Percentiles rank a stretch among this genome's conserved stretches.
Evolutionary conservation across 2,329 filamentous ascomycete species (phyloP).

Genomic region (Trichothecium sympodiale): DNA sequence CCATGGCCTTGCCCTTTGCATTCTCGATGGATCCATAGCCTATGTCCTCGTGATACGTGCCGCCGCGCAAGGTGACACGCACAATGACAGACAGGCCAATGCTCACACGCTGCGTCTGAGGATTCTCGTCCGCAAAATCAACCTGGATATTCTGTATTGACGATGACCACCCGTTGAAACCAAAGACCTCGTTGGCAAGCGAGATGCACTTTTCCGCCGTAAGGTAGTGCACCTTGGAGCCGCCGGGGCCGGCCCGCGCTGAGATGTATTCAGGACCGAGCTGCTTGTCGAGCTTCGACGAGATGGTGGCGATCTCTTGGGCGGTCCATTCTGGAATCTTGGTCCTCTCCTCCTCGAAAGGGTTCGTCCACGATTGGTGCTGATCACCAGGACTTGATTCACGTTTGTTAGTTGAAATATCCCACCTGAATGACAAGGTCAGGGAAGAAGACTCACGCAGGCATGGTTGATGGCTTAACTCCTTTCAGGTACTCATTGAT

Average conservation of each 20-base stretch:
- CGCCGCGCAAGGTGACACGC: slow-evolving; percentile 80
- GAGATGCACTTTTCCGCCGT: slow-evolving; percentile 95
- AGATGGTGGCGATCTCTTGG: slow-evolving; percentile 79
- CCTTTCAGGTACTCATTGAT: too few relatives aligned
- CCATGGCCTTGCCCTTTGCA: slow-evolving; percentile 84
- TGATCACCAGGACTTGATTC: slow-evolving; percentile 55
- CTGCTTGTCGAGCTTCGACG: slow-evolving; percentile 80
- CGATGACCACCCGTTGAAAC: slow-evolving; percentile 96
- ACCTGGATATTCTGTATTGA: slow-evolving; percentile 92
- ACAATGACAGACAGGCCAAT: slow-evolving; percentile 85
- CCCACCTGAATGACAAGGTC: slow-evolving; percentile 4
- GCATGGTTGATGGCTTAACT: slow-evolving; percentile 28
- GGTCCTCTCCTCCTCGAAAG: slow-evolving; percentile 63
- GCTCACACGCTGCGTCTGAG: slow-evolving; percentile 65
- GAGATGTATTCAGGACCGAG: slow-evolving; percentile 95
- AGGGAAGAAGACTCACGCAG: slow-evolving; percentile 25
- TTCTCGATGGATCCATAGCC: slow-evolving; percentile 97
- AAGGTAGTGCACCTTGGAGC: slow-evolving; percentile 83
- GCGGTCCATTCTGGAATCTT: slow-evolving; percentile 75
- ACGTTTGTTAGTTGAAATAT: slow-evolving; percentile 9
- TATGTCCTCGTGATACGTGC: slow-evolving; percentile 95
- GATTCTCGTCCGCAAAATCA: slow-evolving; percentile 86
- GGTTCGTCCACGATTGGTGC: slow-evolving; percentile 51
- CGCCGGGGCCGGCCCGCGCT: slow-evolving; percentile 68
- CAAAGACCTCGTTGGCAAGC: slow-evolving; percentile 89